Percentiles rank a stretch among this genome's conserved stretches.
Evolutionary conservation across 805 yeast species (phyloP).

Genomic region (Starmerella geochares): DNA sequence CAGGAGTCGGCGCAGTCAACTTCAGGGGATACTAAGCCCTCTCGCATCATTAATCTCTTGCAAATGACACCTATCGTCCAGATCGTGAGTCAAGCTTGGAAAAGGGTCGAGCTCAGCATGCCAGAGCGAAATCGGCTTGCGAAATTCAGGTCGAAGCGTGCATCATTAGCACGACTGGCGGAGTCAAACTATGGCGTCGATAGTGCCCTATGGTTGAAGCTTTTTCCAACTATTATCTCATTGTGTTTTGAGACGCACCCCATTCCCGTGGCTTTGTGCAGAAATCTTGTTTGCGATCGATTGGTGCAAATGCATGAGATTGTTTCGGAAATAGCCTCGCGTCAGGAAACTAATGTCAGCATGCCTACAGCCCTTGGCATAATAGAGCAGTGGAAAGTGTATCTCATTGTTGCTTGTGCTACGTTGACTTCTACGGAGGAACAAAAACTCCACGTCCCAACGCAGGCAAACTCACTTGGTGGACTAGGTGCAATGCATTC

Average conservation of each 20-base stretch:
- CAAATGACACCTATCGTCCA: slow-evolving; percentile 61
- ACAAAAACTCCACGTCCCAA: slow-evolving; percentile 62
- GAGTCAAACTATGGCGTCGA: slow-evolving; percentile 93
- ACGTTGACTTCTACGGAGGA: slow-evolving; percentile 83
- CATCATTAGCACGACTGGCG: slow-evolving; percentile 64
- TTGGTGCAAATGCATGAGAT: slow-evolving; percentile 59
- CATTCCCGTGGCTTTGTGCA: slow-evolving; percentile 82
- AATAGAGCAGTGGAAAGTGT: slow-evolving; percentile 80
- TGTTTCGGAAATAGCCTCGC: slow-evolving; percentile 28
- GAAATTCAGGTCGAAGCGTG: slow-evolving; percentile 49
- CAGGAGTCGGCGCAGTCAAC: slow-evolving; percentile 25
- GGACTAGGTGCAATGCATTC: slow-evolving; percentile 38
- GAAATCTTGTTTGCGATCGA: slow-evolving; percentile 82
- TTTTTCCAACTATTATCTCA: slow-evolving; percentile 65
- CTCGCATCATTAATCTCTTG: slow-evolving; percentile 52
- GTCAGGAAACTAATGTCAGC: slow-evolving; percentile 24
- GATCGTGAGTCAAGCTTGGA: slow-evolving; percentile 44
- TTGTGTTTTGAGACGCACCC: slow-evolving; percentile 74
- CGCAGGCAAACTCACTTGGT: slow-evolving; percentile 14
- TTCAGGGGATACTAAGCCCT: slow-evolving; percentile 18
- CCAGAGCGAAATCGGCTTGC: slow-evolving; percentile 67
- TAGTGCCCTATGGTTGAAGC: slow-evolving; percentile 89
- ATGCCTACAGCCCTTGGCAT: slow-evolving; percentile 32
- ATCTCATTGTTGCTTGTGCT: slow-evolving; percentile 81
- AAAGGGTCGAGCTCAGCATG: slow-evolving; percentile 41